Percentiles rank a stretch among this genome's conserved stretches.
phyloP scores from a whole-genome alignment of 192 early-diverging fungal species.

The Linnemannia zychae region DNA sequence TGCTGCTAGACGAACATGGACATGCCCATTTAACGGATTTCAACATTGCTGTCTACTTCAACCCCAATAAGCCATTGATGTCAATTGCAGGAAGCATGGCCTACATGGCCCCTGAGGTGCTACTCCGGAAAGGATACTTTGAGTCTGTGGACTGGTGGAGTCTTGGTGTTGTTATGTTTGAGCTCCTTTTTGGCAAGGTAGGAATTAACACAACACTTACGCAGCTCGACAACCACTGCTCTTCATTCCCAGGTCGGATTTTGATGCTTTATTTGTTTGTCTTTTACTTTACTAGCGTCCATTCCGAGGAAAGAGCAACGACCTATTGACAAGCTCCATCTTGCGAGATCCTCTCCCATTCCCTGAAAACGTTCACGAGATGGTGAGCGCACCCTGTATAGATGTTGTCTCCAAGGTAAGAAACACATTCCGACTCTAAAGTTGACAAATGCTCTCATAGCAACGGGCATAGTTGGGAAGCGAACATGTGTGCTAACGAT shows the following conservation, averaged over 20 bases:
- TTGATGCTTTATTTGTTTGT: constrained; percentile 1
- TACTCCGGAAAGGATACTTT: constrained; percentile 69
- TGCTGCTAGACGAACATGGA: constrained; percentile 80
- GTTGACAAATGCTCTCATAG: background rate
- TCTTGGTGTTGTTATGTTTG: constrained; percentile 83
- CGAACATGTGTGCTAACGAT: background rate
- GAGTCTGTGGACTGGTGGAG: constrained; percentile 85
- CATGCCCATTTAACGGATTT: constrained; percentile 90
- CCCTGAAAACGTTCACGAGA: constrained; percentile 66
- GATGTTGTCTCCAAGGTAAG: constrained; percentile 66
- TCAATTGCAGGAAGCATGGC: constrained; percentile 87
- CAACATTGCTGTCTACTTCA: constrained; percentile 85
- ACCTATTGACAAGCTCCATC: constrained; percentile 78
- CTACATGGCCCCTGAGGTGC: constrained; percentile 90
- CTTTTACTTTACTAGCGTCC: constrained; percentile 70
- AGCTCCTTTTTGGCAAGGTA: constrained; percentile 84
- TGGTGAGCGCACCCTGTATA: constrained; percentile 64
- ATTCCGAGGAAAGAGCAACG: constrained; percentile 83
- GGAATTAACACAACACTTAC: too few relatives aligned
- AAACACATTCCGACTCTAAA: constrained; percentile 21
- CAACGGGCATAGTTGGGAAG: background rate
- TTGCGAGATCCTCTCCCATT: constrained; percentile 75
- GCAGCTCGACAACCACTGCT: too few relatives aligned
- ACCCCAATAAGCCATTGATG: constrained; percentile 72
- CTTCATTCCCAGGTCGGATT: too few relatives aligned